phyloP scores from a whole-genome alignment of 352 stramenopile genomes.

The Phytopythium ostracodes region DNA sequence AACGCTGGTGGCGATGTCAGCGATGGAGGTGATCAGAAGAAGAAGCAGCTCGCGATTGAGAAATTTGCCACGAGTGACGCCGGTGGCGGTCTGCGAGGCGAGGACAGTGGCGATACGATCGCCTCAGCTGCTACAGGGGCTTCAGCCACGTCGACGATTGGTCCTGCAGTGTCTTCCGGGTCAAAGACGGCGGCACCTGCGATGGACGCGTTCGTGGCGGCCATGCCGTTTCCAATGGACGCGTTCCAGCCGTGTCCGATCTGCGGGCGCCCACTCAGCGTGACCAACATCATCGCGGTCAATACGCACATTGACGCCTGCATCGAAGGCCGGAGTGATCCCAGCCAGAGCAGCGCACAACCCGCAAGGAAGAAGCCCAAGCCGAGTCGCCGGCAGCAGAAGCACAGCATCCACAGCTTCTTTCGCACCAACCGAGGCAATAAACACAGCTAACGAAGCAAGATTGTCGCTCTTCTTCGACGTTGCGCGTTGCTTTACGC shows the following conservation, averaged over 20 bases:
- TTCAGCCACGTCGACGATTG: no score
- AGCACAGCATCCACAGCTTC: conserved; percentile 25
- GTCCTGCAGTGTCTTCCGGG: no score
- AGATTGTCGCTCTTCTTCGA: background rate
- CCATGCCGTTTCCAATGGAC: conserved; percentile 4
- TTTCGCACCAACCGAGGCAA: conserved; percentile 8
- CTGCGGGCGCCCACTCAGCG: conserved; percentile 49
- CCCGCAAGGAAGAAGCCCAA: conserved; percentile 11
- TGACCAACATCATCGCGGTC: conserved; percentile 44
- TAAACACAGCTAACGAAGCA: background rate
- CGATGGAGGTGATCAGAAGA: conserved; percentile 19
- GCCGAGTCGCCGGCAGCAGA: conserved; percentile 10
- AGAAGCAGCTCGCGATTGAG: conserved; percentile 43
- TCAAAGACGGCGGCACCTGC: background rate
- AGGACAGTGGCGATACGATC: no score
- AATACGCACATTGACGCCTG: conserved; percentile 66
- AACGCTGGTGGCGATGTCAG: conserved; percentile 3
- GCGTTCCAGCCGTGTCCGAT: conserved; percentile 49
- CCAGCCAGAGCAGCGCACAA: background rate
- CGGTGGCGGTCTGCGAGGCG: background rate
- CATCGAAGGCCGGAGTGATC: conserved; percentile 14
- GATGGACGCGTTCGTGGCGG: conserved; percentile 10
- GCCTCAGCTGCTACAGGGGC: no score
- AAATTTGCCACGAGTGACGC: conserved; percentile 28
- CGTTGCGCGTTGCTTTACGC: background rate